These are phyloP conservation scores for Kuraishia molischiana DNA, from an alignment of 805 yeast species.

Conservation along the genomic window DNA sequence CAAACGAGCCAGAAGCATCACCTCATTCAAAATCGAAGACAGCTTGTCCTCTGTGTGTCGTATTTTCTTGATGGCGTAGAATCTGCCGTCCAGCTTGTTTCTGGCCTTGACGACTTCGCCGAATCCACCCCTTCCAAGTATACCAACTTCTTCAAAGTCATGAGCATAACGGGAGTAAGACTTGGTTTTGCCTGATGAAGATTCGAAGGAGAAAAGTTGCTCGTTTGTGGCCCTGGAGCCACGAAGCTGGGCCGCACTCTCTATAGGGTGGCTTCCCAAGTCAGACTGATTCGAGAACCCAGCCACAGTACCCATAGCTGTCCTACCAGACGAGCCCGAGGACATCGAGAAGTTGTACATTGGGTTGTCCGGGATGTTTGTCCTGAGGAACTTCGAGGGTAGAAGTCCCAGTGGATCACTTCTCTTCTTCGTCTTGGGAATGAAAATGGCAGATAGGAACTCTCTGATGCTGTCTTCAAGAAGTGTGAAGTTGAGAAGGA, in stretches of 20 bases:
- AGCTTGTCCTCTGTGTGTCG: conserved; percentile 74
- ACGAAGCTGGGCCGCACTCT: conserved; percentile 10
- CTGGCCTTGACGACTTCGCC: conserved; percentile 98
- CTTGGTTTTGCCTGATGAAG: conserved; percentile 7
- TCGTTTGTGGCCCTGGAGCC: not conserved
- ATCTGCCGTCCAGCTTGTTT: conserved; percentile 86
- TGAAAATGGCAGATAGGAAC: conserved; percentile 58
- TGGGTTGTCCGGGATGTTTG: conserved; percentile 34
- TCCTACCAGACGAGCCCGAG: not conserved
- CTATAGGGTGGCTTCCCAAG: not conserved
- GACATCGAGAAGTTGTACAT: not conserved
- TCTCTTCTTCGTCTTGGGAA: conserved; percentile 55
- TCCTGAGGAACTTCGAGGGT: conserved; percentile 74
- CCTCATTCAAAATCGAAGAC: conserved; percentile 80
- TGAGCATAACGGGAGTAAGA: conserved; percentile 69
- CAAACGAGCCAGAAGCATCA: conserved; percentile 79
- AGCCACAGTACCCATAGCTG: not conserved
- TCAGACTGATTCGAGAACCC: conserved; percentile 1
- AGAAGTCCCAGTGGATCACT: conserved; percentile 78
- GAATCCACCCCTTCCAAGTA: conserved; percentile 89
- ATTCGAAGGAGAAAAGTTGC: conserved; percentile 1
- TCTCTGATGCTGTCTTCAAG: conserved; percentile 52
- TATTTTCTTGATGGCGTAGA: conserved; percentile 89
- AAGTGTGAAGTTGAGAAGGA: conserved; percentile 27
- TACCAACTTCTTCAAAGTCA: conserved; percentile 92